Evolutionary conservation across 179 eudicot genomes (phyloP), one percentile per base, ranked within the genome.

Genomic region (Drosera spatulata): DNA sequence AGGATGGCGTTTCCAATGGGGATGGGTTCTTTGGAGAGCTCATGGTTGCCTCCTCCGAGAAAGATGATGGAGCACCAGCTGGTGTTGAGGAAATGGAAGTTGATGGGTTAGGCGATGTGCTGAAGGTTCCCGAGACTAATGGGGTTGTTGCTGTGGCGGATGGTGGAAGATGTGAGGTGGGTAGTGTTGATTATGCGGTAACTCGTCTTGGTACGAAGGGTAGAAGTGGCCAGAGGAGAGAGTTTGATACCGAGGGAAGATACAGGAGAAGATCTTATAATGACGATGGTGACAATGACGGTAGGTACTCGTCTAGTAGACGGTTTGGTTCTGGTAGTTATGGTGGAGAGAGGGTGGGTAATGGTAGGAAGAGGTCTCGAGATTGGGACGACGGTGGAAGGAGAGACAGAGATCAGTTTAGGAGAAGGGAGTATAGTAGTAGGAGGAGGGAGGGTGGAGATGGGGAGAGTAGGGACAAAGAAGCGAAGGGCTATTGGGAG

Each of bases 401-500:
- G 44, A 72, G 78, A 68, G 76, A 64, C 14, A 64, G 62, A 57
- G 71, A 67, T 70, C 72, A 69, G 56, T 41, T 57, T 41, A 82
- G 75, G 77, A 74, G 77, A 66, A 82, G 73, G 68, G 79, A 79
- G 42, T 66, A 22, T 22, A 22, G 66, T 38, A 67, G 70, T 61
- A 72, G 77, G 56, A 70, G 84, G 68, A 75, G 77, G 53, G 89
- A 74, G 14, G 43, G 65, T 58, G 65, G 82, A 37, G 77, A 82
- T 56, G 77, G 75, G 65, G 95, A 84, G 33, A 66, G 82, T 71
- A 78, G 81, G 61, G 77, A 77, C 62, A 79, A 78, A 66, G 95
- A 87, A 45, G 77, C 67, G 22, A 82, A 77, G 73, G 97, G 97
- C 66, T 93, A 84, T 60, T 93, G 99, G 99, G 99, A 86, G 81